Conservation (phyloP, 768 basidiomycete species). For the Phylloporus sp. region DNA sequence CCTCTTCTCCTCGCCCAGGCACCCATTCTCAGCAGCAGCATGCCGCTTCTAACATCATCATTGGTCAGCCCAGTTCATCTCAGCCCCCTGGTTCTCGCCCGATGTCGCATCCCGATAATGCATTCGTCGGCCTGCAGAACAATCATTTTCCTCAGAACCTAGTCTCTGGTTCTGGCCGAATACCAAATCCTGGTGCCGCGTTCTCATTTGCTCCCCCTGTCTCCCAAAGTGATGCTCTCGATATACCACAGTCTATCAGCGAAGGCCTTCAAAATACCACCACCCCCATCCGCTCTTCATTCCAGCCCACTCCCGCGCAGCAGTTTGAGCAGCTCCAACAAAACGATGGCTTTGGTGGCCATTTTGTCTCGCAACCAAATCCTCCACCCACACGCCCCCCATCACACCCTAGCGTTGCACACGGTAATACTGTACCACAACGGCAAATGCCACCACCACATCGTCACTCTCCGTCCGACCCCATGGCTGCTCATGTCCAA, state of each 20-base stretch:
- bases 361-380: slow-evolving; percentile 38
- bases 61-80: slow-evolving; percentile 29
- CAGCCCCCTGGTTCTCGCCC: slow-evolving; percentile 30
- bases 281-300: slow-evolving; percentile 35
- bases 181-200: slow-evolving; percentile 30
- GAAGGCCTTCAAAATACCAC: slow-evolving; percentile 38
- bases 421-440: slow-evolving; percentile 30
- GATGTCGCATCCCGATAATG: slow-evolving; percentile 45
- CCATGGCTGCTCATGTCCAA: slow-evolving; percentile 36
- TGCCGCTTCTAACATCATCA: slow-evolving; percentile 26
- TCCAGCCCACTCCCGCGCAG: slow-evolving; percentile 61
- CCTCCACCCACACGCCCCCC: slow-evolving; percentile 42
- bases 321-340: slow-evolving; percentile 56
- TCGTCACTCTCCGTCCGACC: slow-evolving; percentile 49
- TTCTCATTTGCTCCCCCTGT: slow-evolving; percentile 47
- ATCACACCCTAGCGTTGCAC: slow-evolving; percentile 36
- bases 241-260: slow-evolving; percentile 42
- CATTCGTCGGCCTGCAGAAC: slow-evolving; percentile 43
- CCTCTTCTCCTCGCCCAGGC: slow-evolving; percentile 31
- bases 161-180: slow-evolving; percentile 33
- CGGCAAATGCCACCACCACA: slow-evolving; percentile 34
- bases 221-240: slow-evolving; percentile 46
- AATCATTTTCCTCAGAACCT: slow-evolving; percentile 32
- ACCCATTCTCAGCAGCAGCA: slow-evolving; percentile 29
- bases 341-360: slow-evolving; percentile 29